Percentiles rank a stretch among this genome's conserved stretches.
Evolutionary conservation across 768 basidiomycete species (phyloP).

Genomic region (Termitomyces sp.): DNA sequence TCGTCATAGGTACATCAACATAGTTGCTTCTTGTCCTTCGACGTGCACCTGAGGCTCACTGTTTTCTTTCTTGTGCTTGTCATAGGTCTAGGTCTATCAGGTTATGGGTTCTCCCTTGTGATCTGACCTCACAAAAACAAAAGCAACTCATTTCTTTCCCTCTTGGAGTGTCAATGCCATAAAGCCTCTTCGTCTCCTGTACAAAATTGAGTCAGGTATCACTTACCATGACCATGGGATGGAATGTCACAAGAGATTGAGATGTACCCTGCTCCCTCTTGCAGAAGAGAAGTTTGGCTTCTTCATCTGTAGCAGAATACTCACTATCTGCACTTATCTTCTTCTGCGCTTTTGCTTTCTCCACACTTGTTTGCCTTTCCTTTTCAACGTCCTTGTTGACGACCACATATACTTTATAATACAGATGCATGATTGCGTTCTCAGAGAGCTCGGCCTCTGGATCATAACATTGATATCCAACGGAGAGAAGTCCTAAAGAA

Average conservation of each 20-base stretch:
- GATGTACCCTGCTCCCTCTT: constrained; percentile 7
- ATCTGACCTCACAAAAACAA: too few relatives aligned
- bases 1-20: too few relatives aligned
- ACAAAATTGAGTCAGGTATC: neutral
- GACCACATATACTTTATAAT: constrained; percentile 88
- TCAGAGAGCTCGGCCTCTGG: constrained; percentile 73
- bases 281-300: constrained; percentile 31
- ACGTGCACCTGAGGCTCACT: too few relatives aligned
- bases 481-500: constrained; percentile 70
- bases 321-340: constrained; percentile 17
- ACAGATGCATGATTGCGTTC: constrained; percentile 93
- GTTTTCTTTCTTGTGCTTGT: too few relatives aligned
- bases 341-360: constrained; percentile 40
- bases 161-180: constrained; percentile 90
- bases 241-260: neutral
- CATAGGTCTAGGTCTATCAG: too few relatives aligned
- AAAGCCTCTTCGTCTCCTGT: constrained; percentile 76
- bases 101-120: too few relatives aligned
- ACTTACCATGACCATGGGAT: too few relatives aligned
- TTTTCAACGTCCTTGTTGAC: constrained; percentile 68
- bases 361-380: constrained; percentile 18
- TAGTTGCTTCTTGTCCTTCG: too few relatives aligned
- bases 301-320: constrained; percentile 91
- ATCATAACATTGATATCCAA: constrained; percentile 90
- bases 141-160: too few relatives aligned